A percentile compares a stretch with the other conserved stretches of the same genome.
Conservation (phyloP, 2,329 filamentous ascomycete genomes). For the Huntiella bhutanensis region DNA sequence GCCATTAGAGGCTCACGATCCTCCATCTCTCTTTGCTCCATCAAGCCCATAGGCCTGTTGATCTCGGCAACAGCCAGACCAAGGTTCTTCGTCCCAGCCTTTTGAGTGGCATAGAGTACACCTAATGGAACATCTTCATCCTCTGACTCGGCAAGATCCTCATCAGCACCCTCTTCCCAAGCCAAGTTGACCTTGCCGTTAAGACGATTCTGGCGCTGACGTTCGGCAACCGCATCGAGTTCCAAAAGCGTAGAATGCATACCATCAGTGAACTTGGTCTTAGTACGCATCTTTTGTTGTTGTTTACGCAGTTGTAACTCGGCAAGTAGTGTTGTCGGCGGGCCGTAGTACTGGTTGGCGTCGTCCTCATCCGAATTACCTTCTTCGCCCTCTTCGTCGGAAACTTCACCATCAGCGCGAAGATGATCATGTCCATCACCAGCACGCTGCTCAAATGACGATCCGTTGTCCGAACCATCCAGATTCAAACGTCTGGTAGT, state of each 20-base stretch:
- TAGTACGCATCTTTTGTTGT: slow-evolving; percentile 62
- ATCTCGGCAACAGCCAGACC: slow-evolving; percentile 32
- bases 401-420: background rate
- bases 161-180: slow-evolving; percentile 55
- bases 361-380: slow-evolving; percentile 27
- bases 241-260: slow-evolving; percentile 81
- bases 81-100: slow-evolving; percentile 28
- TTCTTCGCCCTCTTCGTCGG: slow-evolving; percentile 14
- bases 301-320: slow-evolving; percentile 83
- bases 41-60: slow-evolving; percentile 50
- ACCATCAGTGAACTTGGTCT: slow-evolving; percentile 51
- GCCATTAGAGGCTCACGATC: slow-evolving; percentile 78
- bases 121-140: slow-evolving; percentile 83
- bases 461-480: slow-evolving; percentile 6
- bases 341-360: slow-evolving; percentile 40
- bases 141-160: slow-evolving; percentile 27
- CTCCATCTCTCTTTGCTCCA: slow-evolving; percentile 69
- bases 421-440: slow-evolving; percentile 5
- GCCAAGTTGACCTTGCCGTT: slow-evolving; percentile 66
- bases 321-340: slow-evolving; percentile 77
- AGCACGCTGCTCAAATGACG: background rate
- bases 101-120: slow-evolving; percentile 50
- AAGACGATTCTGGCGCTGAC: slow-evolving; percentile 57
- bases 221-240: slow-evolving; percentile 74
- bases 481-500: slow-evolving; percentile 7